Evolutionary conservation across 1,139 yeast species (phyloP).

Genomic region (Meyerozyma carpophila): DNA sequence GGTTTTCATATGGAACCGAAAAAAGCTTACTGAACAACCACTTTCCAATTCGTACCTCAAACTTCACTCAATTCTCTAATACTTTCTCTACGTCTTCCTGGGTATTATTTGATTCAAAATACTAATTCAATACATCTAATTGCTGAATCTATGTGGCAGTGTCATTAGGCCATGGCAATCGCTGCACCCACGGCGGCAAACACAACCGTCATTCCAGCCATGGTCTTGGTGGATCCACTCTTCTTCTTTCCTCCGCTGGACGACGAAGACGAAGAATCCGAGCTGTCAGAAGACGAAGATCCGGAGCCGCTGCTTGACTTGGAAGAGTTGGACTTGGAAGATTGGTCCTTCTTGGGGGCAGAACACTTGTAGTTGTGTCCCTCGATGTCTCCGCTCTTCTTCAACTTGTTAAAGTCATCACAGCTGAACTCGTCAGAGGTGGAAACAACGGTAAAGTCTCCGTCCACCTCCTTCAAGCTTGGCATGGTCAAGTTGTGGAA

Average conservation of each 20-base stretch:
- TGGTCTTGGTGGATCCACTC: constrained; percentile 8
- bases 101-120: background rate
- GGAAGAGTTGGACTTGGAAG: constrained; percentile 8
- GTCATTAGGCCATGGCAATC: constrained; percentile 11
- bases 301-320: constrained; percentile 10
- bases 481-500: constrained; percentile 37
- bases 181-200: constrained; percentile 16
- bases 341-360: constrained; percentile 20
- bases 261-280: constrained; percentile 12
- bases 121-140: background rate
- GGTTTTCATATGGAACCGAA: no score
- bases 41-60: no score
- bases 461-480: constrained; percentile 34
- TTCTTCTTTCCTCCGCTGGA: constrained; percentile 9
- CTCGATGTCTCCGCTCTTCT: constrained; percentile 29
- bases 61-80: no score
- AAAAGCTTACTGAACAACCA: no score
- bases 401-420: constrained; percentile 28
- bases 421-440: constrained; percentile 38
- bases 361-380: constrained; percentile 45
- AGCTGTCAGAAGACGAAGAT: constrained; percentile 9
- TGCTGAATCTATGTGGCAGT: background rate
- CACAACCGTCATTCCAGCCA: constrained; percentile 12
- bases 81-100: no score
- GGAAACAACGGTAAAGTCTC: constrained; percentile 36